Percentiles rank a stretch among this genome's conserved stretches.
Conservation (phyloP, 257 asterid genomes). For the Forsythia suspensa region DNA sequence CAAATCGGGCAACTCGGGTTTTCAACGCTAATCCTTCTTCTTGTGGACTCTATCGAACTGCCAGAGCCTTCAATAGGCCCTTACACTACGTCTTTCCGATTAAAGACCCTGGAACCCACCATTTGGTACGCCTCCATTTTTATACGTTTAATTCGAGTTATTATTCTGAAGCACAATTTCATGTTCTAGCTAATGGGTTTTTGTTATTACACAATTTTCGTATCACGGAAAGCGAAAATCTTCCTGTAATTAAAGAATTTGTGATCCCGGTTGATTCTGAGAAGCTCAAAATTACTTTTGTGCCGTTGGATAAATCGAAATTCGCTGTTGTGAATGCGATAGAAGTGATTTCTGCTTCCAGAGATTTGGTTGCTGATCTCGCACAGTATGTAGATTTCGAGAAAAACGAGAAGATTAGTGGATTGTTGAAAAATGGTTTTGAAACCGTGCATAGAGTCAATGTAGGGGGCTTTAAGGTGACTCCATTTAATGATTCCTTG, state of each 20-base stretch:
- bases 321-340: slow-evolving; percentile 77
- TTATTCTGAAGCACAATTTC: slow-evolving; percentile 53
- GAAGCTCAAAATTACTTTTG: slow-evolving; percentile 49
- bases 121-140: slow-evolving; percentile 84
- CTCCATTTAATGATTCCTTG: slow-evolving; percentile 89
- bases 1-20: slow-evolving; percentile 39
- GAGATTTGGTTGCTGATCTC: slow-evolving; percentile 68
- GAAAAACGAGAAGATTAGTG: slow-evolving; percentile 51
- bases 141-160: slow-evolving; percentile 27
- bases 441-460: slow-evolving; percentile 82
- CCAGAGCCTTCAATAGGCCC: slow-evolving; percentile 67
- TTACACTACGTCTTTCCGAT: slow-evolving; percentile 56
- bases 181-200: slow-evolving; percentile 76
- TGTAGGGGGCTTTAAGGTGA: slow-evolving; percentile 87
- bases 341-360: slow-evolving; percentile 85
- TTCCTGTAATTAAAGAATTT: slow-evolving; percentile 66
- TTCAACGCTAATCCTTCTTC: slow-evolving; percentile 33
- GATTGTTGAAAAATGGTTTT: slow-evolving; percentile 62
- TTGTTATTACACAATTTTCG: slow-evolving; percentile 59
- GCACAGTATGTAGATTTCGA: slow-evolving; percentile 49
- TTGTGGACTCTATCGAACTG: slow-evolving; percentile 63
- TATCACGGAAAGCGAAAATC: slow-evolving; percentile 9
- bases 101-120: slow-evolving; percentile 58
- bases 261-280: slow-evolving; percentile 52
- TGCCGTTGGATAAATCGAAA: slow-evolving; percentile 50